Evolutionary conservation across 257 asterid species (phyloP).

Genomic region (Lithospermum erythrorhizon): DNA sequence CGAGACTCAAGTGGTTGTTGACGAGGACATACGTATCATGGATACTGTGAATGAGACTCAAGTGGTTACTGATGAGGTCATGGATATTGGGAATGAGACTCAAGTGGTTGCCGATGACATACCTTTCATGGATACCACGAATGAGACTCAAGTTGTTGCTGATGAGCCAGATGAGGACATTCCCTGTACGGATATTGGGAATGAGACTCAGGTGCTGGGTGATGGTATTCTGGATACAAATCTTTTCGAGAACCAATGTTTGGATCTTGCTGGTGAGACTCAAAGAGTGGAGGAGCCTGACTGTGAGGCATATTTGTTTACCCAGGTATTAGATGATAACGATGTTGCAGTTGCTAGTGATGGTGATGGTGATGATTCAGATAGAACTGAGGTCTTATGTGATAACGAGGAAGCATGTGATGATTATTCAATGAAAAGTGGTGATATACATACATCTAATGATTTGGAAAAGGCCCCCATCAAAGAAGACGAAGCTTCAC

Average conservation of each 20-base stretch:
- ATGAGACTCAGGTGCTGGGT: conserved; percentile 27
- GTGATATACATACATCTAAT: conserved; percentile 14
- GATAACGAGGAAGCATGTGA: conserved; percentile 41
- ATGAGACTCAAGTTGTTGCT: neutral
- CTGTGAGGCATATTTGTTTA: conserved; percentile 16
- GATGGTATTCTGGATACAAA: conserved; percentile 20
- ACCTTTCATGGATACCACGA: conserved; percentile 6
- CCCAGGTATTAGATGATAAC: conserved; percentile 25
- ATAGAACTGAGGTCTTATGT: conserved; percentile 27
- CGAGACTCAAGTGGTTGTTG: neutral
- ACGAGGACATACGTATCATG: conserved; percentile 1
- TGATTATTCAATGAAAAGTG: conserved; percentile 21
- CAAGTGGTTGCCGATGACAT: neutral
- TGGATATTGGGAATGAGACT: neutral
- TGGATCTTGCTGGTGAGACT: conserved; percentile 35
- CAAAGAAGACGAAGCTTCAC: conserved; percentile 18
- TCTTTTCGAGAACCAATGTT: conserved; percentile 15
- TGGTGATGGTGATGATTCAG: conserved; percentile 22
- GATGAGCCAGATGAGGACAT: neutral
- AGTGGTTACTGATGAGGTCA: neutral
- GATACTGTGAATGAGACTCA: conserved; percentile 4
- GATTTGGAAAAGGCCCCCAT: conserved; percentile 9
- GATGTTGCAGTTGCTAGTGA: conserved; percentile 30
- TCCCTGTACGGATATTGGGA: conserved; percentile 10
- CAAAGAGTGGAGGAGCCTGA: conserved; percentile 48